Base-by-base conservation (phyloP, 257 asterid species). In the Coffea canephora region DNA sequence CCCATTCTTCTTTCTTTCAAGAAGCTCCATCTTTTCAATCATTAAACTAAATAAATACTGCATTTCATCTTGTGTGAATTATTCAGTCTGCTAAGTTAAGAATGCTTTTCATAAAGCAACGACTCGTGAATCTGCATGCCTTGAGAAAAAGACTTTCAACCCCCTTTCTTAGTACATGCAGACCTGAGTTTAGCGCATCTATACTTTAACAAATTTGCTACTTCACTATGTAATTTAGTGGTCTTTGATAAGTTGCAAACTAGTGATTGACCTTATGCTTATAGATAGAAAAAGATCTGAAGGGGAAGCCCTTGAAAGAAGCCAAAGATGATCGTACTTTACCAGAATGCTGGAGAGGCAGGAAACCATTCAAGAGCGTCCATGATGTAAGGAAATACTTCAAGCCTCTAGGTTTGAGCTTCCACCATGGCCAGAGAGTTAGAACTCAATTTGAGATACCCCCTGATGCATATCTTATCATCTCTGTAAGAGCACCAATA, bases 311-410 rank as follows among this genome's bases (percentile, higher is more conserved):
- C 3, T 55, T 96, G 80, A 90, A 65, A 83, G 94, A 90, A 83
- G 94, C 95, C n/a, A 83, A 50, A 0, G 97, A 91, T 5, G 99
- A 96, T 57, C 84, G 52, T 79, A 92, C 98, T 5, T 97, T 96
- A 45, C 97, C 98, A 3, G 62, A 88, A 78, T 96, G 99, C 87
- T 96, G 98, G 99, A 88, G 75, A 90, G 98, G 98, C 69, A 89
- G 81, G 88, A 89, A 88, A 52, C 95, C 99, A 6, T 96, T 96
- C 85, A 85, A 81, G 85, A 94, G 83, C 73, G 82, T 89, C 0
- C 84, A 84, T 1, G 99, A 96, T 6, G 97, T 88, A 12, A 88
- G 86, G 83, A 91, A 91, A 80, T 96, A 90, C 89, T 96, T 96
- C 92, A 96, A 93, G 87, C 81, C 97, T 69, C 74, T 94, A 3